These are phyloP conservation scores for Juncus inflexus DNA, from an alignment of 176 grass and related monocot species.

Conservation along the genomic window DNA sequence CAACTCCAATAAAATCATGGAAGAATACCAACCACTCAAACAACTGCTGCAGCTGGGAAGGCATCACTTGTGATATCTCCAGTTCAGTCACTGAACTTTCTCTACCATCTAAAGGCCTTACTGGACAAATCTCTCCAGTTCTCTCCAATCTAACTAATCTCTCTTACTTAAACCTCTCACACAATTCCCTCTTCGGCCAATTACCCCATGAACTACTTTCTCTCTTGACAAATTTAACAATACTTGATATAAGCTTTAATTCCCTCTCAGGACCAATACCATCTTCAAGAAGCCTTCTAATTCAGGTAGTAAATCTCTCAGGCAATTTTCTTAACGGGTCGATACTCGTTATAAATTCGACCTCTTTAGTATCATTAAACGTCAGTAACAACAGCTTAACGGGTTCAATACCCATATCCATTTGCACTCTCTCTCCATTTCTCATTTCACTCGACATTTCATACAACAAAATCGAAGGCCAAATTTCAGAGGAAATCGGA, in stretches of 20 bases:
- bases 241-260: conserved; percentile 77
- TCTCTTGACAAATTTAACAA: conserved; percentile 30
- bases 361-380: conserved; percentile 55
- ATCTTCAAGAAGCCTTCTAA: conserved; percentile 20
- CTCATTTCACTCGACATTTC: conserved; percentile 46
- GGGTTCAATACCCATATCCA: conserved; percentile 43
- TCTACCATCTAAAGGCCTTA: conserved; percentile 43
- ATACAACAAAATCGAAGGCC: conserved; percentile 46
- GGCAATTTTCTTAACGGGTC: conserved; percentile 51
- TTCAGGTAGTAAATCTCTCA: conserved; percentile 71
- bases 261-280: conserved; percentile 30
- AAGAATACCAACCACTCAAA: conserved; percentile 37
- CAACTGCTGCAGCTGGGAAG: conserved; percentile 79
- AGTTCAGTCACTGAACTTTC: conserved; percentile 36
- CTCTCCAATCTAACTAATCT: conserved; percentile 51
- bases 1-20: conserved; percentile 24
- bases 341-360: conserved; percentile 34
- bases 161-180: conserved; percentile 45
- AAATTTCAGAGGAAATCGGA: conserved; percentile 40
- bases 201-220: conserved; percentile 42
- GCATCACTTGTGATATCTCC: conserved; percentile 34
- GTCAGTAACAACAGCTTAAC: conserved; percentile 72
- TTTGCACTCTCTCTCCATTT: conserved; percentile 41
- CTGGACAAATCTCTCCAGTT: conserved; percentile 35
- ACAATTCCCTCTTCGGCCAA: conserved; percentile 33